Percentiles rank a stretch among this genome's conserved stretches.
Evolutionary conservation across 305 asterid species (phyloP).

Genomic region (Solanum hybrid): DNA sequence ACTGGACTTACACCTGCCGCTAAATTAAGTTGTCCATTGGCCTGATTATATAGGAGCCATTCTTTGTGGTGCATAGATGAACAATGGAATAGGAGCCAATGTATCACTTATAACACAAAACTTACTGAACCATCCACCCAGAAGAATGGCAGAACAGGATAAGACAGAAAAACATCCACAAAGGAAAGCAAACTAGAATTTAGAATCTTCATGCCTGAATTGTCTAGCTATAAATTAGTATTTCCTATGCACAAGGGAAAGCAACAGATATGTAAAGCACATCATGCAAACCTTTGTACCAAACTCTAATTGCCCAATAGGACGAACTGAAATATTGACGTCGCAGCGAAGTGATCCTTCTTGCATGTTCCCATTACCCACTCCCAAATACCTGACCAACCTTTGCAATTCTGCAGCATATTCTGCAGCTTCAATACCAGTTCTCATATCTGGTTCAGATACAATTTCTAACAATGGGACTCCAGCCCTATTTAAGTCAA

Average conservation of each 20-base stretch:
- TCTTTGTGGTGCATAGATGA: not conserved
- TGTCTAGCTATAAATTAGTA: not conserved
- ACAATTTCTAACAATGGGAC: conserved; percentile 98
- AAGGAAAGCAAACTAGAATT: conserved; percentile 1
- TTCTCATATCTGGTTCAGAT: conserved; percentile 98
- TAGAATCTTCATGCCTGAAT: not conserved
- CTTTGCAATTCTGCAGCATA: conserved; percentile 96
- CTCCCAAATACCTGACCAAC: conserved; percentile 90
- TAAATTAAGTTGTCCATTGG: not conserved
- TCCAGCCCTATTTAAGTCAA: conserved; percentile 97
- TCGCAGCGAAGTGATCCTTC: conserved; percentile 99
- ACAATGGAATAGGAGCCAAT: not conserved
- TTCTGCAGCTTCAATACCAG: conserved; percentile 97
- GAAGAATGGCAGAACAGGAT: not conserved
- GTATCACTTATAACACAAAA: not conserved
- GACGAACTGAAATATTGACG: conserved; percentile 91
- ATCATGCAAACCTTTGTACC: conserved; percentile 76
- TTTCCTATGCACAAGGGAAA: not conserved
- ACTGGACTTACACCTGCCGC: not conserved
- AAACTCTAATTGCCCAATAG: conserved; percentile 72
- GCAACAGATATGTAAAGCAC: conserved; percentile 8
- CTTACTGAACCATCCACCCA: not conserved
- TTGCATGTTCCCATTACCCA: conserved; percentile 94
- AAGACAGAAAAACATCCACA: not conserved
- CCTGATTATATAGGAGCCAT: not conserved